Evolutionary conservation across 2,329 filamentous ascomycete genomes (phyloP), one percentile per base, ranked within the genome.

Genomic region (Tolypocladium inflatum): DNA sequence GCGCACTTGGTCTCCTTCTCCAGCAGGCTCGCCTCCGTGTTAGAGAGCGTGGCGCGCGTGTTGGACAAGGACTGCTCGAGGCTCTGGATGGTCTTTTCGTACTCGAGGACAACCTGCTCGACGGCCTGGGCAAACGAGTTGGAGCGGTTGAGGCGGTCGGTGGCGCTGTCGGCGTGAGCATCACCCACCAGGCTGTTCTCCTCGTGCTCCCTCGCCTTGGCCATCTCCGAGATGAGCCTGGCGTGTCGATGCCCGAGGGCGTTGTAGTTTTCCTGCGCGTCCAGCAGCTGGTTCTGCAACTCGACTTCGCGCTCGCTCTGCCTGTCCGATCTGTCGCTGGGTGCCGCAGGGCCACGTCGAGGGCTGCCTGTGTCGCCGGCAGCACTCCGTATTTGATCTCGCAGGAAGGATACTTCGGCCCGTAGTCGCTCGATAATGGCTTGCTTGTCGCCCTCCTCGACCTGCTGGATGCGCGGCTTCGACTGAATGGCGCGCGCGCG

Each of bases 31-130:
- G 91, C 94, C 71, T 99, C 95, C 0, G 89, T 92, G 62, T 78
- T 87, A 13, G 94, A 88, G 35, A 99, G 79, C 0, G 90, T 91
- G 39, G 89, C 81, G 58, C 94, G 84, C 1, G 94, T 97, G 67
- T 86, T 94, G 0, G 92, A 92, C 17, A 99, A 82, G 2, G 92
- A 97, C 55, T 91, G 86, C 72, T 99, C 94, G 19, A 99, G 81
- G 56, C 85, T 88, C 71, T 97, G 92, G 55, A 99, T 99, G 0
- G 95, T 99, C 80, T 96, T 97, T 72, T 99, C 95, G 70, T 99
- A 99, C 73, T 99, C 94, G 54, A 97, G 78, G 3, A 99, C 91
- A 26, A 99, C 91, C 68, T 96, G 90, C 68, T 99, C 94, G 23
- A 99, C 93, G 35, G 93, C 93, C 70, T 96, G 89, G 1, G 93